These are phyloP conservation scores for Leptographium lundbergii DNA, from an alignment of 2,329 filamentous ascomycete species.

Conservation along the genomic window DNA sequence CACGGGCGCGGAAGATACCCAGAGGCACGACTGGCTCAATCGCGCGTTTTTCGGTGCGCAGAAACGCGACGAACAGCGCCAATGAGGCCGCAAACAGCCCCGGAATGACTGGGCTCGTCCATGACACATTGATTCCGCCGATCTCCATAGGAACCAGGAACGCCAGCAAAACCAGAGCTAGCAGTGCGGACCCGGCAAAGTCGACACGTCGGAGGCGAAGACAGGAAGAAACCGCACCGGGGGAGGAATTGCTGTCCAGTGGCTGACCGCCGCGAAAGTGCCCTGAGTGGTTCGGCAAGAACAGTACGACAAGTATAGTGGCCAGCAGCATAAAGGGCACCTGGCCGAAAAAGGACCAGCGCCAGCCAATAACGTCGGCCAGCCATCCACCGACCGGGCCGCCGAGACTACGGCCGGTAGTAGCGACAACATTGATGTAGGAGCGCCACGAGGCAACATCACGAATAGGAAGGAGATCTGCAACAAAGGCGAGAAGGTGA, in stretches of 20 bases:
- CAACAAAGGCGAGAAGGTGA: background rate
- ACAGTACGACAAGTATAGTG: slow-evolving; percentile 23
- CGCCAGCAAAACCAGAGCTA: slow-evolving; percentile 23
- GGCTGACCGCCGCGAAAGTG: background rate
- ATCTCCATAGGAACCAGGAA: slow-evolving; percentile 27
- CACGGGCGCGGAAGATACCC: slow-evolving; percentile 34
- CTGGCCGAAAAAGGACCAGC: slow-evolving; percentile 51
- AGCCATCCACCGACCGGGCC: slow-evolving; percentile 47
- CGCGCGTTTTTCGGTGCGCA: slow-evolving; percentile 24
- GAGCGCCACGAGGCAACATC: slow-evolving; percentile 41
- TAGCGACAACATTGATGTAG: slow-evolving; percentile 39
- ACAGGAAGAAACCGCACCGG: background rate
- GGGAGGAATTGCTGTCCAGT: background rate
- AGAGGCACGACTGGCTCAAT: slow-evolving; percentile 48
- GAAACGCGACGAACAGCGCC: slow-evolving; percentile 20
- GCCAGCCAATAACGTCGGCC: slow-evolving; percentile 51
- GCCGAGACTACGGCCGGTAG: slow-evolving; percentile 36
- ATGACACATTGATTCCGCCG: slow-evolving; percentile 24
- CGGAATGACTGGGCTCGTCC: slow-evolving; percentile 23
- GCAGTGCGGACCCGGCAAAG: slow-evolving; percentile 39
- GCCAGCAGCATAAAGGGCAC: slow-evolving; percentile 40
- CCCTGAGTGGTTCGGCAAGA: slow-evolving; percentile 18
- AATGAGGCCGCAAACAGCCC: slow-evolving; percentile 18
- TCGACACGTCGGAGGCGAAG: slow-evolving; percentile 40
- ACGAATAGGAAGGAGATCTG: slow-evolving; percentile 37